Base-by-base conservation (phyloP, 2,329 filamentous ascomycete genomes). In the Lasiodiplodia theobromae region DNA sequence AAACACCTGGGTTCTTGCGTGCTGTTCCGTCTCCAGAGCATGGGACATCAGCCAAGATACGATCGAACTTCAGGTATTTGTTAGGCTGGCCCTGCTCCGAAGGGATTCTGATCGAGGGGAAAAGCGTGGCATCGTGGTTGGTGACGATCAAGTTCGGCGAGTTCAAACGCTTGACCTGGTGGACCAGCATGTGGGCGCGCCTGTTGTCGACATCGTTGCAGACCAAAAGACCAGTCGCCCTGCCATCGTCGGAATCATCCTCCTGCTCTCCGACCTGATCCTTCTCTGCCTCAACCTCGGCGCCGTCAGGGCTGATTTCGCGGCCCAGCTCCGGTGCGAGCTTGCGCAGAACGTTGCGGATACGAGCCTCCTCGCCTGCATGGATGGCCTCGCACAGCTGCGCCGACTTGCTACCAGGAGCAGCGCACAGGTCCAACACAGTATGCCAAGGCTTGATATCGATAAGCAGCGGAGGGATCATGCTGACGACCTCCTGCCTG, bases 121-220 rank as follows among this genome's bases (percentile, higher is more conserved):
- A 99, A 79, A 97, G 89, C 4, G 94, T 97, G 52, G 96, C 96
- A 80, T 99, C 96, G 82, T 99, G 95, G 79, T 99, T 98, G 52
- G 94, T 98, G 71, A 99, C 95, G 71, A 99, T 91, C 73, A 99
- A 85, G 79, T 99, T 99, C 2, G 96, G 95, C 4, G 96, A 98
- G 71, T 95, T 97, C 63, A 99, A 86, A 70, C 96, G 92, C 86
- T 99, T 99, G 75, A 98, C 92, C 82, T 99, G 96, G 80, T 99
- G 96, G 58, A 97, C 93, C 78, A 99, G 83, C 92, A 99, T 96
- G 82, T 98, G 96, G 68, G 93, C 93, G 72, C 96, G 92, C 85
- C 95, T 96, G 84, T 97, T 97, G 80, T 99, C 96, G 74, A 92
- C 90, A 77, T 99, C 96, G 81, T 99, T 99, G 71, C 96, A 96